Percentiles rank a stretch among this genome's conserved stretches.
Conservation (phyloP, 371 early-diverging fungal genomes). For the Zopfochytrium polystomum region DNA sequence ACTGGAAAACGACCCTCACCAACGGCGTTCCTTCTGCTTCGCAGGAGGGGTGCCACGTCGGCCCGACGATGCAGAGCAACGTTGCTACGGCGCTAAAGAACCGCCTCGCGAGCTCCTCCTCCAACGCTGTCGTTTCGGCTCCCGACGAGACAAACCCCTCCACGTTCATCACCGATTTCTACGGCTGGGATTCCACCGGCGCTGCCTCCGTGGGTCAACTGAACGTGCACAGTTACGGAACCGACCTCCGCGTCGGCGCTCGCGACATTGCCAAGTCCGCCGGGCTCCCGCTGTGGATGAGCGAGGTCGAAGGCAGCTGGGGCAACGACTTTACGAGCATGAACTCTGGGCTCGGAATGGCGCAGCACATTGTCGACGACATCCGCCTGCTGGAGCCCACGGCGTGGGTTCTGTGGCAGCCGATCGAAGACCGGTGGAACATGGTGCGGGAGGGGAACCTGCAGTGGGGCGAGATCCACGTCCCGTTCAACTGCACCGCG, state of each 20-base stretch:
- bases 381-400: constrained; percentile 7
- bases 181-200: background rate
- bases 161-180: constrained; percentile 10
- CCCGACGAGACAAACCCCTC: constrained; percentile 13
- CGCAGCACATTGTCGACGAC: constrained; percentile 8
- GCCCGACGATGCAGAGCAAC: constrained; percentile 9
- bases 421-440: constrained; percentile 6
- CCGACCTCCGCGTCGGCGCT: background rate
- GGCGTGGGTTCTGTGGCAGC: constrained; percentile 12
- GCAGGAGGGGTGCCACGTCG: constrained; percentile 8
- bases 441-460: constrained; percentile 4
- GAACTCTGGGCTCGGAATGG: constrained; percentile 9
- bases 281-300: constrained; percentile 7
- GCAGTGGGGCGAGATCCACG: constrained; percentile 10
- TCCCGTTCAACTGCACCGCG: constrained; percentile 14
- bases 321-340: constrained; percentile 1
- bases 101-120: background rate
- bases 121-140: constrained; percentile 1
- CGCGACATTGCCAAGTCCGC: constrained; percentile 7
- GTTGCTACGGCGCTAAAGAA: background rate
- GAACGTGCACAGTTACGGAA: constrained; percentile 13
- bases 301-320: constrained; percentile 14
- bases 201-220: constrained; percentile 3
- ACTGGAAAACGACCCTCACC: constrained; percentile 7
- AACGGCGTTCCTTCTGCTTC: constrained; percentile 6